Evolutionary conservation across 192 early-diverging fungal species (phyloP).

Genomic region (Linnemannia exigua): DNA sequence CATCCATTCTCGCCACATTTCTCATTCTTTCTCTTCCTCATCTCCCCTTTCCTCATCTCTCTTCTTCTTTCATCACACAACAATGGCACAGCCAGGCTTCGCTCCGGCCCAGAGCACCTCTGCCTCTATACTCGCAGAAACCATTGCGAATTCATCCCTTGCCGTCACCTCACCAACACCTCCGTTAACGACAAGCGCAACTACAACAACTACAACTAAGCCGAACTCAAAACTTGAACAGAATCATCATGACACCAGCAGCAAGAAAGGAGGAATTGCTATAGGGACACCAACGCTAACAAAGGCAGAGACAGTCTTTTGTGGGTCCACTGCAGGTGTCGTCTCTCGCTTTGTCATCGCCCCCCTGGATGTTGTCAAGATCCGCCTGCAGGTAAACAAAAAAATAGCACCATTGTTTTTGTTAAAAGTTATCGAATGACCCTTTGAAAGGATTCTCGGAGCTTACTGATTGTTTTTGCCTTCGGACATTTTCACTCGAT

Average conservation of each 20-base stretch:
- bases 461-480: background rate
- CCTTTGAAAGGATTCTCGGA: background rate
- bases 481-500: background rate
- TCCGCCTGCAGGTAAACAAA: constrained; percentile 74
- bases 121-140: constrained; percentile 11
- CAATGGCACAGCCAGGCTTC: constrained; percentile 27
- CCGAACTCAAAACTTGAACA: background rate
- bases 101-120: constrained; percentile 12
- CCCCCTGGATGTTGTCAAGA: constrained; percentile 96
- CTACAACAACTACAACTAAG: background rate
- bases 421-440: background rate
- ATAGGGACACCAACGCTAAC: constrained; percentile 31
- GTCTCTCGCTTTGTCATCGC: constrained; percentile 85
- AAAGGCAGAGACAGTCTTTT: constrained; percentile 41
- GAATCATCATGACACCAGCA: constrained; percentile 7
- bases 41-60: background rate
- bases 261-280: constrained; percentile 19
- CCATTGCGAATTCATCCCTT: background rate
- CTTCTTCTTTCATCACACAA: too few relatives aligned
- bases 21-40: background rate
- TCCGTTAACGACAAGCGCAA: background rate
- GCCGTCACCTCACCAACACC: background rate
- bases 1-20: background rate
- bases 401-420: background rate
- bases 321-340: constrained; percentile 57